A percentile compares a stretch with the other conserved stretches of the same genome.
Conservation (phyloP, 23 red algal genomes). For the Gracilaria domingensis region DNA sequence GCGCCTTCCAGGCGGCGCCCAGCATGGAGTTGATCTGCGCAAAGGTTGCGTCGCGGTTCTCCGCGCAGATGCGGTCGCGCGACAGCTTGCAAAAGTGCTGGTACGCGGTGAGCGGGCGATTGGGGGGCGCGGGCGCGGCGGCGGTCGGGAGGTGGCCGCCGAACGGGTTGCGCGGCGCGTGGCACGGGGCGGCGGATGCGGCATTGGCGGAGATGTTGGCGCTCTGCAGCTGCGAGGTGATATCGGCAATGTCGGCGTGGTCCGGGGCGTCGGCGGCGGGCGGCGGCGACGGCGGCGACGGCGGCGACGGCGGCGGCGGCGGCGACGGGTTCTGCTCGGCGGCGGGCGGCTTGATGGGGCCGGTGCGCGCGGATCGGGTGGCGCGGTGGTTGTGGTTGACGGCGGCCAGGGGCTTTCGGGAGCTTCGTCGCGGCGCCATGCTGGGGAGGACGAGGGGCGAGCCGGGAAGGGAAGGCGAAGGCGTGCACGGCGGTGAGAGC, state of each 20-base stretch:
- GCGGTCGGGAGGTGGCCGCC: neutral
- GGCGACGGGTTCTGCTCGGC: neutral
- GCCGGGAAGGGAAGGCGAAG: no score
- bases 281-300: no score
- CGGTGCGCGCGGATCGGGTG: neutral
- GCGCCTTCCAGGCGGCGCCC: slow-evolving; percentile 44
- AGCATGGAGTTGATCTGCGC: slow-evolving; percentile 21
- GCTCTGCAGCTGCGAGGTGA: slow-evolving; percentile 19
- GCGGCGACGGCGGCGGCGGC: neutral
- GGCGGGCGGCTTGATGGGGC: neutral
- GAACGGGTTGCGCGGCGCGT: slow-evolving; percentile 1
- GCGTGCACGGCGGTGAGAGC: no score
- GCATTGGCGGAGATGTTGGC: neutral
- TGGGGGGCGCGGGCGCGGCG: neutral
- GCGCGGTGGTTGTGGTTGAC: neutral
- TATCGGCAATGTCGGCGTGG: slow-evolving; percentile 7
- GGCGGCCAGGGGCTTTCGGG: neutral
- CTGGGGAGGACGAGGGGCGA: neutral
- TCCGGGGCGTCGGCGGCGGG: neutral
- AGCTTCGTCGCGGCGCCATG: neutral
- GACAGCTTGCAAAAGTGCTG: slow-evolving; percentile 18
- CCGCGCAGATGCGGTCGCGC: neutral
- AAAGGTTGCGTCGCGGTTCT: neutral
- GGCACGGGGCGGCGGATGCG: neutral
- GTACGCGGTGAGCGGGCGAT: slow-evolving; percentile 61